Evolutionary conservation across 83 land plant species (phyloP), one percentile per base, ranked within the genome.

Genomic region (Isoetes engelmannii): DNA sequence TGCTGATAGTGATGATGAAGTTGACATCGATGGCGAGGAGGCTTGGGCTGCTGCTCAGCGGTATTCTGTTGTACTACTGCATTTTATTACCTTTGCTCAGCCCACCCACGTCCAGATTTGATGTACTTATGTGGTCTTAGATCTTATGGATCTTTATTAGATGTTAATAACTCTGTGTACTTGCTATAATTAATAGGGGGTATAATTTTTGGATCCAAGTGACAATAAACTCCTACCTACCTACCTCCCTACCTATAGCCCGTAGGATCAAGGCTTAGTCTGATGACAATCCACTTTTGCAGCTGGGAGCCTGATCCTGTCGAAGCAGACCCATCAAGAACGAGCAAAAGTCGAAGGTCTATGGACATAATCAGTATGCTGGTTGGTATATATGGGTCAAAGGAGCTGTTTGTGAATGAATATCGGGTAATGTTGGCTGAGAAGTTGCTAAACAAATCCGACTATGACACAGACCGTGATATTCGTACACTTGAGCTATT

Each of bases 271-370:
- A 28, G 37, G 37, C 37, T 28, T 28, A 2, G 0, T 28, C 2
- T 28, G 37, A 28, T 28, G 37, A 0, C 37, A 28, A 28, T 28
- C 37, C 37, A 10, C 8, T 60, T 44, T 63, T 74, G 47, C 68
- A 92, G 98, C 48, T 93, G 98, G 98, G 98, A 93, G 72, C 98
- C 98, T 68, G 96, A 93, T 73, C 98, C 98, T 66, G 90, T 90
- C 12, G 96, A 87, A 68, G 98, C 96, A 56, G 98, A 90, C 67
- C 92, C 96, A 37, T 76, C 77, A 64, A 81, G 84, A 72, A 88
- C 92, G 51, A 79, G 88, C 69, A 81, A 85, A 69, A 82, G 73
- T 61, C 74, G 96, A 59, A 83, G 92, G 69, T 85, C 87, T 41
- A 82, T 93, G 84, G 96, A 93, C 70, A 90, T 93, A 71, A 86